A percentile compares a stretch with the other conserved stretches of the same genome.
Evolutionary conservation across 495 filamentous ascomycete genomes (phyloP).

Genomic region (Aspergillus homomorphus): DNA sequence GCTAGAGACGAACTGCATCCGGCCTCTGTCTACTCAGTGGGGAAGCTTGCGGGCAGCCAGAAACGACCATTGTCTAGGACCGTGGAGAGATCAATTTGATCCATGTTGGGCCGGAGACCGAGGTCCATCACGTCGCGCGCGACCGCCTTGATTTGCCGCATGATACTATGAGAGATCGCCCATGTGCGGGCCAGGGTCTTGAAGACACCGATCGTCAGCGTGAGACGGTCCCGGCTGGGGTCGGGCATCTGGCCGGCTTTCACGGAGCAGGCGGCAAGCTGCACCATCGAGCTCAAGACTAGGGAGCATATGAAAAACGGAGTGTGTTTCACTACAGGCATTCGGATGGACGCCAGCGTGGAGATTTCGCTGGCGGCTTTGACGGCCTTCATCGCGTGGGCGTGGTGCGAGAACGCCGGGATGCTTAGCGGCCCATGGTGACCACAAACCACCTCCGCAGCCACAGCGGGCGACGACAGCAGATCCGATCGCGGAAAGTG

Average conservation of each 20-base stretch:
- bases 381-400: conserved; percentile 78
- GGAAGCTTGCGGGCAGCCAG: conserved; percentile 26
- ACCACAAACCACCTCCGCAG: conserved; percentile 48
- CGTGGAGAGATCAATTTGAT: conserved; percentile 38
- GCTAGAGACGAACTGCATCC: not conserved
- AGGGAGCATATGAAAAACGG: conserved; percentile 88
- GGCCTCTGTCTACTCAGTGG: not conserved
- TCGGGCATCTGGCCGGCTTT: conserved; percentile 68
- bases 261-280: conserved; percentile 64
- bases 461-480: conserved; percentile 45
- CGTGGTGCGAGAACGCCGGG: conserved; percentile 50
- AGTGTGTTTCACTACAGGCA: conserved; percentile 70
- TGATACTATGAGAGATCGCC: conserved; percentile 70
- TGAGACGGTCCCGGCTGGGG: conserved; percentile 67
- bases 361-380: conserved; percentile 74
- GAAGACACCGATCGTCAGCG: conserved; percentile 79
- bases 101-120: conserved; percentile 42
- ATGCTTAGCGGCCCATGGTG: conserved; percentile 46
- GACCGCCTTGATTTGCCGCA: conserved; percentile 64
- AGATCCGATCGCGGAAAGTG: conserved; percentile 51
- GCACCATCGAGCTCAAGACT: conserved; percentile 56
- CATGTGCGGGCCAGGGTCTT: conserved; percentile 70
- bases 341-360: conserved; percentile 72
- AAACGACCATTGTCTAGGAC: conserved; percentile 40
- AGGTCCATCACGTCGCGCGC: conserved; percentile 47